These are phyloP conservation scores for Hansenula anomala DNA, from an alignment of 1,139 yeast genomes.

Conservation along the genomic window DNA sequence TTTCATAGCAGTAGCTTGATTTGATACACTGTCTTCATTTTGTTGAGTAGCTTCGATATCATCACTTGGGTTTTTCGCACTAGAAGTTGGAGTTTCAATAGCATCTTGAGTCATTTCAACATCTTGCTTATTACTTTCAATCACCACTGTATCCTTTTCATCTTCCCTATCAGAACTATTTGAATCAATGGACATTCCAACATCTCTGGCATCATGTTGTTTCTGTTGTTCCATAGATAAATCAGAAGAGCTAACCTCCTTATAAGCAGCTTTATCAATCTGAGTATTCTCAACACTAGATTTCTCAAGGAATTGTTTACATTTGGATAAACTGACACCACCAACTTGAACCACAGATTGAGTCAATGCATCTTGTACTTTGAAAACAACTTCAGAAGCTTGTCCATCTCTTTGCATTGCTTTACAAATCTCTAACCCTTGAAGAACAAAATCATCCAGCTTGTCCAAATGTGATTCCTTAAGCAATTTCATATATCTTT, in stretches of 20 bases:
- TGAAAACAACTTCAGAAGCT: neutral
- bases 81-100: no score
- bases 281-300: neutral
- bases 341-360: no score
- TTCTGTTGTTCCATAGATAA: neutral
- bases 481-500: slow-evolving; percentile 2
- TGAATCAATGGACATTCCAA: no score
- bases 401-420: neutral
- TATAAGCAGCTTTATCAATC: neutral
- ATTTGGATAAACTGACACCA: no score
- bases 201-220: no score
- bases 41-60: no score
- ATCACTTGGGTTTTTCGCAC: no score
- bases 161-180: neutral
- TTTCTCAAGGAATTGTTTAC: no score
- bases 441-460: slow-evolving; percentile 7
- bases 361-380: neutral
- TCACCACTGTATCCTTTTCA: no score
- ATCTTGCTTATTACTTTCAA: neutral
- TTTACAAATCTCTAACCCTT: slow-evolving; percentile 12
- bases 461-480: neutral
- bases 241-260: neutral
- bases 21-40: no score
- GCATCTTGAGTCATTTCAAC: neutral
- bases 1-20: no score